Evolutionary conservation across 257 asterid species (phyloP), one percentile per base, ranked within the genome.

Genomic region (Asclepias syriaca): DNA sequence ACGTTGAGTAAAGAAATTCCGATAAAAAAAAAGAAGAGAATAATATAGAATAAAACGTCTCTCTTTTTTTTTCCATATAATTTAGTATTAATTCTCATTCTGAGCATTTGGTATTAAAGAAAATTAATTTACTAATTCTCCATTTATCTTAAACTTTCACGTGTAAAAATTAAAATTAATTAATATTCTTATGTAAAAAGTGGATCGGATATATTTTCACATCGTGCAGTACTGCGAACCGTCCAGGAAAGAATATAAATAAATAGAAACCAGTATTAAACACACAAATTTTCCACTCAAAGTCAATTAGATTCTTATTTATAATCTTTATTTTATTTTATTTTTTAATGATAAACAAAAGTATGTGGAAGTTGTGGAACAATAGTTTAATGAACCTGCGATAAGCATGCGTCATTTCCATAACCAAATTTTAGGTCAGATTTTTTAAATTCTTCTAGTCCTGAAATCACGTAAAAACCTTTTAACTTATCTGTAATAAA

Each of bases 261-360:
- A 11, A 49, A 12, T 0, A 5, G 9, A 40, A 40, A 40, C 9
- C 1, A 9, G 0, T 48, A 13, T 29, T 2, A 29, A 29, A 29
- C 3, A 29, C 34, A 29, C 0, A 29, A 1, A 0, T 29, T 29
- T 29, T 29, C 34, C 34, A 29, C 34, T 29, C 34, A 34, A 34
- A 34, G 39, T 34, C 39, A 34, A 4, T 1, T 4, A 34, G 39
- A 29, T 29, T 29, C 34, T 29, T 29, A 29, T 24, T 24, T 24
- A 24, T 24, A 24, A 24, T 24, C 27, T 24, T 24, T 24, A 24
- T 24, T 24, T 24, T 24, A n/a, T 24, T 24, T 29, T 29, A 29
- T 29, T 29, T 34, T 49, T 10, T 49, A 12, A 12, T 51, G 27
- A 50, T 63, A 64, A 73, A 73, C 77, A 64, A 73, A 43, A 43